Evolutionary conservation across 352 stramenopile species (phyloP).

Genomic region (Globisporangium recalcitrans): DNA sequence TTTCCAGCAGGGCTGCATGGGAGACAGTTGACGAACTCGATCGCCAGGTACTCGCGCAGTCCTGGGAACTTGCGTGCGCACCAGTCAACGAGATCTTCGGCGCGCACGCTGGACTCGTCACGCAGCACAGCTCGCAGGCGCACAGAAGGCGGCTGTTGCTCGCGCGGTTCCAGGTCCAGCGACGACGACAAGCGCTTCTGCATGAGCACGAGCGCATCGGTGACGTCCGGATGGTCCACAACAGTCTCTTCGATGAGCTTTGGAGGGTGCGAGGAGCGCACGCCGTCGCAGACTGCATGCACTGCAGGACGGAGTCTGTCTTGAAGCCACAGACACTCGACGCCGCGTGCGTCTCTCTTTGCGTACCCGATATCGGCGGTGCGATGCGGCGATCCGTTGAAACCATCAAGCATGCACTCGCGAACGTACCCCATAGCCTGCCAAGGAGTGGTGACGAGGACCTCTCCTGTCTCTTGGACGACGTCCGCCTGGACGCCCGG

Average conservation of each 20-base stretch:
- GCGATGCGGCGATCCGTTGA: constrained; percentile 31
- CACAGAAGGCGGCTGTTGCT: constrained; percentile 15
- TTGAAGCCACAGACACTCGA: constrained; percentile 59
- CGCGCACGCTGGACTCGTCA: constrained; percentile 17
- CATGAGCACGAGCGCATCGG: constrained; percentile 49
- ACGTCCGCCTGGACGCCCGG: constrained; percentile 47
- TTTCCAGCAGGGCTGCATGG: constrained; percentile 82
- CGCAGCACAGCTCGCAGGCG: constrained; percentile 33
- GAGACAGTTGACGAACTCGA: constrained; percentile 61
- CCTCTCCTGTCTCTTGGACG: constrained; percentile 45
- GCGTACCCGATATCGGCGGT: constrained; percentile 56
- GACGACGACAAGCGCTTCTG: constrained; percentile 16
- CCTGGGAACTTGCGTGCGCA: constrained; percentile 30
- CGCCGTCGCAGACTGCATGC: constrained; percentile 27
- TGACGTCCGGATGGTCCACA: constrained; percentile 34
- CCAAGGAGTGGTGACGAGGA: constrained; percentile 77
- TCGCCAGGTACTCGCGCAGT: constrained; percentile 27
- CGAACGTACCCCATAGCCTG: constrained; percentile 73
- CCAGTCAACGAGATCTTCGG: constrained; percentile 33
- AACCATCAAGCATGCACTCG: constrained; percentile 37
- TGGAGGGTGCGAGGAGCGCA: constrained; percentile 22
- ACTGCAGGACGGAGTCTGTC: constrained; percentile 49
- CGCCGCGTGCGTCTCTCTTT: constrained; percentile 11
- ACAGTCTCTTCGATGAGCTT: constrained; percentile 39
- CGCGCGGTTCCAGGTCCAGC: too few species aligned